These are phyloP conservation scores for Aspergillus aculeatinus DNA, from an alignment of 2,329 filamentous ascomycete genomes.

Conservation along the genomic window DNA sequence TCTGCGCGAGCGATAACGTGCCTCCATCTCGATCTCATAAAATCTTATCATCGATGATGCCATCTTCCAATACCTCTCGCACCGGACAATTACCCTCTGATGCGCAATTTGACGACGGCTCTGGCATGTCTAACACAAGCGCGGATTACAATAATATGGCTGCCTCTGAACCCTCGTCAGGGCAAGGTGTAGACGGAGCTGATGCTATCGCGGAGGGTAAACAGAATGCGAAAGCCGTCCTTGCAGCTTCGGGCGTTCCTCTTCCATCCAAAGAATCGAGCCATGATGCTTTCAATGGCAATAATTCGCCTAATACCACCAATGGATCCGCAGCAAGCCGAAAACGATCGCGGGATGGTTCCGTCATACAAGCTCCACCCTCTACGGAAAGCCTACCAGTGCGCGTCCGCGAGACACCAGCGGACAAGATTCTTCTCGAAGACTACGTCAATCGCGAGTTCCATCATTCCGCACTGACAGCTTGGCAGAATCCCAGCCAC, in stretches of 20 bases:
- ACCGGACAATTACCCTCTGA: slow-evolving; percentile 25
- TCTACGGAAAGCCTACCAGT: slow-evolving; percentile 29
- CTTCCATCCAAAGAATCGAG: slow-evolving; percentile 28
- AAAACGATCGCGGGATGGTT: slow-evolving; percentile 62
- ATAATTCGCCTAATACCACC: slow-evolving; percentile 31
- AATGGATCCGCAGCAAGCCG: slow-evolving; percentile 53
- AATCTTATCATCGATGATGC: slow-evolving; percentile 28
- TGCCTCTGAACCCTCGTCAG: slow-evolving; percentile 22
- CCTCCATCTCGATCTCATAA: slow-evolving; percentile 7
- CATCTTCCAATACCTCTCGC: slow-evolving; percentile 35
- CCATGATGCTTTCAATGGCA: slow-evolving; percentile 31
- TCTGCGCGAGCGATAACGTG: slow-evolving; percentile 23
- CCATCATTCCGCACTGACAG: slow-evolving; percentile 55
- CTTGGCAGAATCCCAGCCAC: slow-evolving; percentile 54
- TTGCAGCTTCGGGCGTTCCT: slow-evolving; percentile 52
- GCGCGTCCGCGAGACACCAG: slow-evolving; percentile 43
- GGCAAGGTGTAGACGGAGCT: slow-evolving; percentile 29
- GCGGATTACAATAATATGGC: slow-evolving; percentile 22
- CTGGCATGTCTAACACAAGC: slow-evolving; percentile 23
- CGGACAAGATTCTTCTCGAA: slow-evolving; percentile 56
- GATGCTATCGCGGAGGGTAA: slow-evolving; percentile 59
- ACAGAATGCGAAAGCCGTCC: slow-evolving; percentile 59
- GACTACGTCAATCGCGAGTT: slow-evolving; percentile 66
- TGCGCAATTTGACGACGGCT: slow-evolving; percentile 26
- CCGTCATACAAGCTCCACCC: slow-evolving; percentile 48